Evolutionary conservation across 179 eudicot genomes (phyloP), one percentile per base, ranked within the genome.

Genomic region (Gypsophila paniculata): DNA sequence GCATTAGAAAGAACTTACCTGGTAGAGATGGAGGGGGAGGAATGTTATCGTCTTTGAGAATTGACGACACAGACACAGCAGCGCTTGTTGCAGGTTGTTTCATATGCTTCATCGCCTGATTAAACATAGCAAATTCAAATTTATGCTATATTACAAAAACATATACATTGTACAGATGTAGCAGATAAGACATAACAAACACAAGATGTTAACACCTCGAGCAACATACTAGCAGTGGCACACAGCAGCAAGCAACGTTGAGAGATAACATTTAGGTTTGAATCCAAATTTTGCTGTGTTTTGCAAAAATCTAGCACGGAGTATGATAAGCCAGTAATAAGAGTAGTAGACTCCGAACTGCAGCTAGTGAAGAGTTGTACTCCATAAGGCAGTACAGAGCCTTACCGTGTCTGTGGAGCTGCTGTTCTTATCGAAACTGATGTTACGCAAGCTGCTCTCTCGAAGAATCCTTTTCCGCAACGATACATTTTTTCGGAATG

Each of bases 391-490:
- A 48, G 18, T 18, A 26, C 34, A 29, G 68, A 78, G 34, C 32
- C 76, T 71, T 74, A 89, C 98, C 89, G 59, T 82, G 64, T 80
- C 83, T 76, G 68, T 66, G 21, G 75, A 68, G 75, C 57, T 51
- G 62, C 55, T 81, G 17, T 79, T 84, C 71, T 69, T 87, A 68
- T 82, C 81, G 76, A 87, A 85, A 77, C 87, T 87, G 70, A 86
- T 71, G 6, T 79, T 73, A 69, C 74, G 80, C 75, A 61, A 65
- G 51, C 76, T 72, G 61, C 75, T 81, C 75, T 70, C 87, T 48
- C 18, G 82, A 74, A 54, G 82, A 79, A 77, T 76, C 76, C 76
- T 76, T 72, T 70, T 90, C 52, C n/a, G 74, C 52, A 80, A 74
- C 1, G 89, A 80, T 54, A 75, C 82, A 54, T 49, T 76, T 60